These are phyloP conservation scores for Debaryomyces psychrophilus DNA, from an alignment of 1,139 yeast species.

Conservation along the genomic window DNA sequence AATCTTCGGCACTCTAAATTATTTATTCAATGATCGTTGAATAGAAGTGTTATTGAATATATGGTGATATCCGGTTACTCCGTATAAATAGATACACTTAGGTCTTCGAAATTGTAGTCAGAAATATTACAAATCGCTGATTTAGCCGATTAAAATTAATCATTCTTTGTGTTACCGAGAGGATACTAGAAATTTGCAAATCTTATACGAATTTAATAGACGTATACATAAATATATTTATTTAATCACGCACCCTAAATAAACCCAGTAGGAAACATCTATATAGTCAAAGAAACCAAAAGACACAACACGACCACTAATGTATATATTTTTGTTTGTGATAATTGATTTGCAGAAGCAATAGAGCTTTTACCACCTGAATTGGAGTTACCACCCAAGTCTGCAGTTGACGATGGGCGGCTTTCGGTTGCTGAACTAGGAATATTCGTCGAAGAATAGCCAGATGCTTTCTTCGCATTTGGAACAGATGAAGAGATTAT, in stretches of 20 bases:
- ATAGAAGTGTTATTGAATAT: background rate
- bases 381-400: background rate
- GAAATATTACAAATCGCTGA: conserved; percentile 1
- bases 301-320: background rate
- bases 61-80: background rate
- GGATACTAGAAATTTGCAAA: background rate
- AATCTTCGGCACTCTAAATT: background rate
- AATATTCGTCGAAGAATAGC: conserved; percentile 12
- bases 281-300: background rate
- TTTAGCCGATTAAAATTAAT: background rate
- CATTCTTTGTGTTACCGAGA: conserved; percentile 1
- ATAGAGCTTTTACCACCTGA: background rate
- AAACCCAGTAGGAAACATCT: background rate
- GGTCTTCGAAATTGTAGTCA: background rate
- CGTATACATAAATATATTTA: background rate
- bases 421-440: background rate
- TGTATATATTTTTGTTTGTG: background rate
- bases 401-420: conserved; percentile 4
- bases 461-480: conserved; percentile 32
- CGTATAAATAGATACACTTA: background rate
- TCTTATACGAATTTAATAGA: background rate
- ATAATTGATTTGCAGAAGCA: background rate
- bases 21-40: background rate
- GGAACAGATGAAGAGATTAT: conserved; percentile 47
- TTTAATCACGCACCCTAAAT: too few species aligned